Evolutionary conservation across 2,329 filamentous ascomycete species (phyloP).

Genomic region (Cercospora canescens): DNA sequence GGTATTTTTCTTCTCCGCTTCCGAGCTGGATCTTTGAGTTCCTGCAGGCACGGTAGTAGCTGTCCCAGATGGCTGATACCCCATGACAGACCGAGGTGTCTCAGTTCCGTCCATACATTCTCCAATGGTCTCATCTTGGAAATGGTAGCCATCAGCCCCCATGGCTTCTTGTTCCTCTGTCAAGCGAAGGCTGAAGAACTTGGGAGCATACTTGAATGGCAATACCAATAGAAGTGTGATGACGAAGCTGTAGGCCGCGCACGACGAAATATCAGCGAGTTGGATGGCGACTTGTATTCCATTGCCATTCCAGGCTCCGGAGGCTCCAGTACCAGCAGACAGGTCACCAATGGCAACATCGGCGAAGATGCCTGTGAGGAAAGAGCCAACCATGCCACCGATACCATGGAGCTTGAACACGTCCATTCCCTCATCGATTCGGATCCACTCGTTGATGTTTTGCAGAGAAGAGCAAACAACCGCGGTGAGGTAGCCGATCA

Average conservation of each 20-base stretch:
- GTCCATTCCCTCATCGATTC: constrained; percentile 59
- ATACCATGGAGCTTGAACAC: constrained; percentile 61
- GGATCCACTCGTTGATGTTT: constrained; percentile 55
- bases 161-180: constrained; percentile 56
- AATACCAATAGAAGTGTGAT: constrained; percentile 55
- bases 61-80: neutral
- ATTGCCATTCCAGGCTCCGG: constrained; percentile 56
- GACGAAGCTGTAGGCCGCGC: constrained; percentile 54
- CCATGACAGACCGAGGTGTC: constrained; percentile 2
- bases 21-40: neutral
- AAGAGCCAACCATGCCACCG: constrained; percentile 58
- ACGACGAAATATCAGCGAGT: constrained; percentile 56
- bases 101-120: constrained; percentile 25
- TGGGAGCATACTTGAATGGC: constrained; percentile 56
- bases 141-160: constrained; percentile 56
- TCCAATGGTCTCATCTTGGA: constrained; percentile 57
- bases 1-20: neutral
- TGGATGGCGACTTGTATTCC: constrained; percentile 58
- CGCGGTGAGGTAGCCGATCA: constrained; percentile 58
- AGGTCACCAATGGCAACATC: constrained; percentile 48
- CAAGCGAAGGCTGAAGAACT: constrained; percentile 53
- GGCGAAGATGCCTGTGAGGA: constrained; percentile 60
- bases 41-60: neutral
- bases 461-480: constrained; percentile 52
- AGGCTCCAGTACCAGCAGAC: constrained; percentile 49